phyloP scores from a whole-genome alignment of 2,329 filamentous ascomycete genomes.

The Diaporthe longicolla region DNA sequence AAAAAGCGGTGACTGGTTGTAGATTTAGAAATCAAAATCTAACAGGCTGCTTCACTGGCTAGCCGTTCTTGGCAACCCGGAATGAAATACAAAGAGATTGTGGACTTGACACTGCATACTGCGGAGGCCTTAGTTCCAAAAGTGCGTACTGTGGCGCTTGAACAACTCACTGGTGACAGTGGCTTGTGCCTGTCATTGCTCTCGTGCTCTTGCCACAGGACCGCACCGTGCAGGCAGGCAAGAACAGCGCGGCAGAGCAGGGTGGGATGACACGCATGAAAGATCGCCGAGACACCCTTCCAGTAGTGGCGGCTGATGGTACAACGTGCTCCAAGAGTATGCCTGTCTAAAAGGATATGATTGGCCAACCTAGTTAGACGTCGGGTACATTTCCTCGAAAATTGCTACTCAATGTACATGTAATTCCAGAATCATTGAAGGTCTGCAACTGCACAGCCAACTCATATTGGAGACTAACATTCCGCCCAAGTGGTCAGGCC shows the following conservation, averaged over 20 bases:
- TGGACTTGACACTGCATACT: too few relatives aligned
- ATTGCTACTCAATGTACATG: not conserved
- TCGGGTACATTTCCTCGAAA: not conserved
- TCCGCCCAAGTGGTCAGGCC: not conserved
- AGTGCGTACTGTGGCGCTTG: not conserved
- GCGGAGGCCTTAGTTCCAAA: too few relatives aligned
- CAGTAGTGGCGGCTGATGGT: not conserved
- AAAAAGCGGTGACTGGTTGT: too few relatives aligned
- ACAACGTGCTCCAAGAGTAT: not conserved
- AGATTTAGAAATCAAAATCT: too few relatives aligned
- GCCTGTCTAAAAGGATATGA: slow-evolving; percentile 1
- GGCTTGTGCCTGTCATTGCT: slow-evolving; percentile 12
- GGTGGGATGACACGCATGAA: slow-evolving; percentile 18
- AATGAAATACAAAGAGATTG: too few relatives aligned
- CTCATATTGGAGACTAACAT: not conserved
- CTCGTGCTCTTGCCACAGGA: not conserved
- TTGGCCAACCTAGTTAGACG: not conserved
- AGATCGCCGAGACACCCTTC: not conserved
- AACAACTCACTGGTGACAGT: slow-evolving; percentile 10
- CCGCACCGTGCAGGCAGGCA: not conserved
- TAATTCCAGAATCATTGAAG: not conserved
- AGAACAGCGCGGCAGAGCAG: not conserved
- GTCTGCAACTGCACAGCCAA: not conserved
- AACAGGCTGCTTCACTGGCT: too few relatives aligned
- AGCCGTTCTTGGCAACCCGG: too few relatives aligned